Percentiles rank a stretch among this genome's conserved stretches.
Conservation (phyloP, 148 eudicot genomes). For the Chenopodium quinoa region DNA sequence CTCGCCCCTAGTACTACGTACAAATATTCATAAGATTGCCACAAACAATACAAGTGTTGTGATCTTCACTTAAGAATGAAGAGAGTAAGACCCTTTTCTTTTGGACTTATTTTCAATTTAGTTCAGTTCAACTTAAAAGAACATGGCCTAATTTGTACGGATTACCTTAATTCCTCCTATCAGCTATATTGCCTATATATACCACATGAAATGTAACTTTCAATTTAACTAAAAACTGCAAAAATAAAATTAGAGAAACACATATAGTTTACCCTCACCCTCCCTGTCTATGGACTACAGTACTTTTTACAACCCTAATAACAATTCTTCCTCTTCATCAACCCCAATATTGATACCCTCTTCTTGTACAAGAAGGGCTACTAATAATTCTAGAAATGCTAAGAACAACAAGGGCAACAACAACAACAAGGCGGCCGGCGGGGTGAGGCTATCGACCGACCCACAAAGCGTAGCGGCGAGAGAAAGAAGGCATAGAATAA, state of each 20-base stretch:
- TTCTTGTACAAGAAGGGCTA: constrained; percentile 8
- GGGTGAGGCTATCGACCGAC: constrained; percentile 55
- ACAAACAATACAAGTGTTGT: no score
- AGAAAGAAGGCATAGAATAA: constrained; percentile 61
- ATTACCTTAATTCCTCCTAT: neutral
- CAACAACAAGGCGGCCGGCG: constrained; percentile 2
- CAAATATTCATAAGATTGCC: no score
- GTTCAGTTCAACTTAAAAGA: no score
- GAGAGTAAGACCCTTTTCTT: no score
- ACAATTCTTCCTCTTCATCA: neutral
- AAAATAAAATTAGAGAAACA: neutral
- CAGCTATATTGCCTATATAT: constrained; percentile 22
- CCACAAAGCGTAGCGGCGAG: constrained; percentile 81
- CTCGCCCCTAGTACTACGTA: no score
- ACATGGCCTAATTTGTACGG: no score
- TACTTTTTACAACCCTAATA: constrained; percentile 18
- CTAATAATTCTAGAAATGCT: neutral
- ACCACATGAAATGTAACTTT: neutral
- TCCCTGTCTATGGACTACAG: constrained; percentile 14
- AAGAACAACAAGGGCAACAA: neutral
- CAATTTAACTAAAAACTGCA: constrained; percentile 11
- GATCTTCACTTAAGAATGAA: no score
- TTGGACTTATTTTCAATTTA: no score
- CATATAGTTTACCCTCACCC: neutral
- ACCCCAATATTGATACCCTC: constrained; percentile 15